Evolutionary conservation across 2,329 filamentous ascomycete genomes (phyloP), one percentile per base, ranked within the genome.

Genomic region (Fusarium sp.): DNA sequence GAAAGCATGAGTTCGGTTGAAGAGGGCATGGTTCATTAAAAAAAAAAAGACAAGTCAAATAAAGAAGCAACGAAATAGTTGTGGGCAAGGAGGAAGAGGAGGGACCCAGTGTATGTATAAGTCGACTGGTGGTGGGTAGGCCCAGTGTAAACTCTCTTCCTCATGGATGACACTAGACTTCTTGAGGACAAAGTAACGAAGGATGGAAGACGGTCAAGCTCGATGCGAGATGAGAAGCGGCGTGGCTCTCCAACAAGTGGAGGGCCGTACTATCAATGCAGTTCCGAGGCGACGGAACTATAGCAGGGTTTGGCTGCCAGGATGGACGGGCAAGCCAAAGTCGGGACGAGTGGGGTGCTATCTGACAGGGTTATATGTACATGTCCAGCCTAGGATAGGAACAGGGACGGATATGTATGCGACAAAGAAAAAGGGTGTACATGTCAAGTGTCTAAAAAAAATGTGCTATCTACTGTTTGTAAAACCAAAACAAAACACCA

Each of bases 181-280:
- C 62, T 79, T 79, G 73, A 65, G 78, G 78, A 52, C 76, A 79
- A 79, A 79, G 77, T 79, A 77, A 79, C 78, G 78, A 79, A 75
- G 60, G 63, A 67, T 69, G 67, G 69, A 63, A 69, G 74, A 74
- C 52, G 63, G 70, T 67, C 70, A 71, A 73, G 70, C 63, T 69
- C 65, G 54, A 77, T 71, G 71, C 61, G 47, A 70, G 71, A 65
- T 69, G 64, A 64, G 52, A 76, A 61, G 64, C 66, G 73, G 62
- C 66, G 69, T 69, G 74, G 67, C 60, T 62, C 70, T 75, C 63
- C 35, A 34, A 47, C 57, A 66, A 69, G 66, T 71, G 67, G 64
- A 77, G 64, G 65, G 64, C 69, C 67, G 72, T 54, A 65, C 62
- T 65, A 60, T 75, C 47, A 64, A 71, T 54, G 62, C 62, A 62